Conservation (phyloP, 768 basidiomycete species). For the Cantharellus anzutake region DNA sequence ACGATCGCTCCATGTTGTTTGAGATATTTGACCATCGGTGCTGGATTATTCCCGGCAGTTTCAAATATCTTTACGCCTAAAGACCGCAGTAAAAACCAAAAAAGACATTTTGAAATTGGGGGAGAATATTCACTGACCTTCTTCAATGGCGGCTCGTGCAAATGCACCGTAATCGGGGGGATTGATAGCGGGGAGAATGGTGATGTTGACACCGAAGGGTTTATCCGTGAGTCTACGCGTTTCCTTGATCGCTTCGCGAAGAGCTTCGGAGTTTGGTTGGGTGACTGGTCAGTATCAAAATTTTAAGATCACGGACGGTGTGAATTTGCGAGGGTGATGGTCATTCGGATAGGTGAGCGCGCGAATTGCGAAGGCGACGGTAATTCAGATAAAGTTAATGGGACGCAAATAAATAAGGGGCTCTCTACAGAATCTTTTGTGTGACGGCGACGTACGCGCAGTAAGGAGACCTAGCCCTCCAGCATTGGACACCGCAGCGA, state of each 20-base stretch:
- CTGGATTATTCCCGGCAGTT: slow-evolving; percentile 82
- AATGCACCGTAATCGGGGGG: slow-evolving; percentile 83
- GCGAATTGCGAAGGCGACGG: no score
- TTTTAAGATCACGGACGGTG: slow-evolving; percentile 17
- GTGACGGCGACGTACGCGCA: background rate
- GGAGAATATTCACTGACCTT: slow-evolving; percentile 20
- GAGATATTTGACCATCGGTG: slow-evolving; percentile 58
- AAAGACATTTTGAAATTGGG: background rate
- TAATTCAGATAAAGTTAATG: no score
- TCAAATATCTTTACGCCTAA: slow-evolving; percentile 62
- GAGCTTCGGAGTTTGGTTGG: slow-evolving; percentile 66
- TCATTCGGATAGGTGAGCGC: no score
- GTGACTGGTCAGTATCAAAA: slow-evolving; percentile 73
- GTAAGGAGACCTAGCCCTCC: slow-evolving; percentile 48
- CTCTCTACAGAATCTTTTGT: no score
- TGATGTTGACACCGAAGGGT: slow-evolving; percentile 37
- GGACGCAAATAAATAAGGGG: no score
- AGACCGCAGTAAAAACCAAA: background rate
- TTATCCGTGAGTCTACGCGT: slow-evolving; percentile 49
- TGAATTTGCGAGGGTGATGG: background rate
- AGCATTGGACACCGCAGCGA: slow-evolving; percentile 61
- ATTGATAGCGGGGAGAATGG: slow-evolving; percentile 70
- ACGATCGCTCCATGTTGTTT: slow-evolving; percentile 58
- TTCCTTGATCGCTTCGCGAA: slow-evolving; percentile 63
- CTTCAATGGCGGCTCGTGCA: slow-evolving; percentile 63